Conservation (phyloP, 352 stramenopile species). For the Globisporangium orthogonon region DNA sequence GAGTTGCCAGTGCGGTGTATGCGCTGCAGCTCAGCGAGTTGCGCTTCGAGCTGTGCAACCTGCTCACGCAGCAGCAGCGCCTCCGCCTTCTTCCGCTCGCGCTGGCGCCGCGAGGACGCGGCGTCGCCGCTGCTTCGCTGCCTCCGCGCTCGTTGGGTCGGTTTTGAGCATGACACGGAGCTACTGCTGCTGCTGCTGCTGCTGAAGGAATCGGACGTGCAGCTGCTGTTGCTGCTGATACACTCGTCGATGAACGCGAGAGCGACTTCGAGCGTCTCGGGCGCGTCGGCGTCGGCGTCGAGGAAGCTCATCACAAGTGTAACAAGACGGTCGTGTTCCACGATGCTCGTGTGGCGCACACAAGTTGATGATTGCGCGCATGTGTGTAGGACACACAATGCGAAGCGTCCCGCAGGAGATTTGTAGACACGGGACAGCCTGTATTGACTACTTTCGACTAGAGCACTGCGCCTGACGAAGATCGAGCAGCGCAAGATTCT, state of each 20-base stretch:
- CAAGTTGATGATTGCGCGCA: no score
- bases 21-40: neutral
- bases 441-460: no score
- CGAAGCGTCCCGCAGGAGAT: no score
- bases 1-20: neutral
- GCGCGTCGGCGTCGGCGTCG: constrained; percentile 11
- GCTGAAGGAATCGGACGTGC: no score
- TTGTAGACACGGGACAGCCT: no score
- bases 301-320: no score
- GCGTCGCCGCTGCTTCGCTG: neutral
- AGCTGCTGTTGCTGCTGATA: neutral
- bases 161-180: neutral
- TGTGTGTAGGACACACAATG: no score
- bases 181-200: neutral
- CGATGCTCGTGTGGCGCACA: no score
- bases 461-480: no score
- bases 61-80: neutral
- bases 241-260: constrained; percentile 38
- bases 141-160: neutral
- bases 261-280: constrained; percentile 23
- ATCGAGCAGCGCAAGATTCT: no score
- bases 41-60: constrained; percentile 1
- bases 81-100: constrained; percentile 7
- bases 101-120: neutral
- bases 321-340: no score